Conservation (phyloP, 176 grass and related monocot genomes). For the Miscanthus lutarioriparius region DNA sequence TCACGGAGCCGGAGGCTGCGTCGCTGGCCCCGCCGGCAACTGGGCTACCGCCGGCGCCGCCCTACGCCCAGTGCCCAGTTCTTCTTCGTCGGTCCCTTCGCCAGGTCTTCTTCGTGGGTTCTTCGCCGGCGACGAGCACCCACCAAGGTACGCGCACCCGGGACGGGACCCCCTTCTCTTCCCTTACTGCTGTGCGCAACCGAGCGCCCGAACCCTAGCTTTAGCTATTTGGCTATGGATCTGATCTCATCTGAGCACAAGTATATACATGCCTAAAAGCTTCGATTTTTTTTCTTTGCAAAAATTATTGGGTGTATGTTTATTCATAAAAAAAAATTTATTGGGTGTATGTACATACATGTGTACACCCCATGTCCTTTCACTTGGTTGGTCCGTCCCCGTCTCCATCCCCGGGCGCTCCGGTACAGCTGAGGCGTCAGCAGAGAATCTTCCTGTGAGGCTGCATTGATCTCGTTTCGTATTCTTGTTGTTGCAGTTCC, state of each 20-base stretch:
- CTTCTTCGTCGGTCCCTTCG: background rate
- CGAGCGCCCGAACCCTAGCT: background rate
- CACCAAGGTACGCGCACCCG: background rate
- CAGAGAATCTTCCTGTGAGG: conserved; percentile 1
- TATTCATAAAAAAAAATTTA: background rate
- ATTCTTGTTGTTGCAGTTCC: conserved; percentile 2
- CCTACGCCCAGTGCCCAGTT: background rate
- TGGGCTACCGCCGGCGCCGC: background rate
- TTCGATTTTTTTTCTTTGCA: background rate
- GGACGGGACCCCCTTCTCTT: background rate
- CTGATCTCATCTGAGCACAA: background rate
- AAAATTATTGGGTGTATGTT: background rate
- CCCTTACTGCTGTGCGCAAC: background rate
- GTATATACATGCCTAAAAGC: background rate
- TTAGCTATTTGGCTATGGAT: background rate
- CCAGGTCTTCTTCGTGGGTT: background rate
- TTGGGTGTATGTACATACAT: background rate
- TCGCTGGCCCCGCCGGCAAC: background rate
- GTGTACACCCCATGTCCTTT: background rate
- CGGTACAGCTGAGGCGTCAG: conserved; percentile 6
- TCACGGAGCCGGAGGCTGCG: background rate
- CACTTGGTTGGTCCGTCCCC: background rate
- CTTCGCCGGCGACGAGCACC: background rate
- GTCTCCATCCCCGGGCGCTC: background rate
- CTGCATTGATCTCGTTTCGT: conserved; percentile 45